Evolutionary conservation across 805 yeast genomes (phyloP).

Genomic region (Saturnispora dispora): DNA sequence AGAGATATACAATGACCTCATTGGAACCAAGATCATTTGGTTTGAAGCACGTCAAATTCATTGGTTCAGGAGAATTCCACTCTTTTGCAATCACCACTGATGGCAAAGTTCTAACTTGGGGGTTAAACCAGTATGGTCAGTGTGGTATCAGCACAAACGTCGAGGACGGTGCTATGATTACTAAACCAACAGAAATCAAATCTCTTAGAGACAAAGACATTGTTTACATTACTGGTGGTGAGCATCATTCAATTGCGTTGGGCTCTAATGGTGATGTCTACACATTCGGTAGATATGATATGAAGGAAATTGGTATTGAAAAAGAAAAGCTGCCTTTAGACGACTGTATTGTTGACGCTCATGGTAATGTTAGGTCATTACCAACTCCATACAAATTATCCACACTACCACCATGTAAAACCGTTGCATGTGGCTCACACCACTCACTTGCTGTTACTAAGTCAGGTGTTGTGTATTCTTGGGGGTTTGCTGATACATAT

Average conservation of each 20-base stretch:
- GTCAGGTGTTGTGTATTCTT: conserved; percentile 80
- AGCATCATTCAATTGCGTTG: conserved; percentile 83
- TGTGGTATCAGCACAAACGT: conserved; percentile 66
- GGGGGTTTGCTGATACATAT: conserved; percentile 98
- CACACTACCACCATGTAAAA: conserved; percentile 46
- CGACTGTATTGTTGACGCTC: conserved; percentile 62
- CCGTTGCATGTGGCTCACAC: conserved; percentile 79
- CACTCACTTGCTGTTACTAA: conserved; percentile 80
- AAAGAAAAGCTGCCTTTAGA: conserved; percentile 56
- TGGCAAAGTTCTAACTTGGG: conserved; percentile 80
- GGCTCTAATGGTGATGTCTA: conserved; percentile 64
- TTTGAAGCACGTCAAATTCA: conserved; percentile 62
- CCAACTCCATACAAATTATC: conserved; percentile 72
- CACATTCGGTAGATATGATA: conserved; percentile 86
- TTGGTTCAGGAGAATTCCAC: conserved; percentile 93
- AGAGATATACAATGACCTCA: conserved; percentile 63
- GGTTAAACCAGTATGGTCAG: conserved; percentile 93
- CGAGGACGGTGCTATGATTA: conserved; percentile 78
- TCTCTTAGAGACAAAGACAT: conserved; percentile 51
- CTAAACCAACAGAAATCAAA: conserved; percentile 67
- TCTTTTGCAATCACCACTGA: conserved; percentile 80
- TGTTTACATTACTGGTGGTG: conserved; percentile 75
- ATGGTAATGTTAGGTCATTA: conserved; percentile 73
- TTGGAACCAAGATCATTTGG: conserved; percentile 81
- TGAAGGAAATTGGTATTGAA: conserved; percentile 84